Conservation (phyloP, 768 basidiomycete species). For the Xerocomellus dryophilus region DNA sequence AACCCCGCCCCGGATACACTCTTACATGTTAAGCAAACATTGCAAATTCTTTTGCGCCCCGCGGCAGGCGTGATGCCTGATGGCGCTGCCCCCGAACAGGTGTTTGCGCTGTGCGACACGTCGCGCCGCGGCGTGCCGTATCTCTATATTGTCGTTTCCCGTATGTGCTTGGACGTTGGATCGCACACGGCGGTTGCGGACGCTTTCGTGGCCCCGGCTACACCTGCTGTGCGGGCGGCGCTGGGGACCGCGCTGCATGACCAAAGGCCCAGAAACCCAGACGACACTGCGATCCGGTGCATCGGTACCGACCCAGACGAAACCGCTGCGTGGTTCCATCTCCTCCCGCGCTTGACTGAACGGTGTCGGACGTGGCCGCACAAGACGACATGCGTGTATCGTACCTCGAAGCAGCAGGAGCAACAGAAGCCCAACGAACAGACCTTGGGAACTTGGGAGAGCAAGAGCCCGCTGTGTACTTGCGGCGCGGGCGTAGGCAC, state of each 20-base stretch:
- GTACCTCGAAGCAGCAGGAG: slow-evolving; percentile 22
- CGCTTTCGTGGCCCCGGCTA: slow-evolving; percentile 42
- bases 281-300: slow-evolving; percentile 6
- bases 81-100: slow-evolving; percentile 2
- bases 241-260: neutral
- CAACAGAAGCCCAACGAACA: slow-evolving; percentile 8
- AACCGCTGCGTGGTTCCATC: slow-evolving; percentile 43
- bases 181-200: slow-evolving; percentile 46
- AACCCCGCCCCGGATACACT: slow-evolving; percentile 17
- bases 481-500: slow-evolving; percentile 18
- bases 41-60: slow-evolving; percentile 26
- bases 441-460: slow-evolving; percentile 33
- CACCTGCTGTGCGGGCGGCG: neutral
- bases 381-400: slow-evolving; percentile 36
- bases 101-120: slow-evolving; percentile 20
- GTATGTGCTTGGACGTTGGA: slow-evolving; percentile 43
- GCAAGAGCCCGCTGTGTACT: slow-evolving; percentile 7
- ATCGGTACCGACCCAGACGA: slow-evolving; percentile 17
- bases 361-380: slow-evolving; percentile 56
- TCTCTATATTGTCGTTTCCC: slow-evolving; percentile 45
- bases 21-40: slow-evolving; percentile 30
- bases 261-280: neutral
- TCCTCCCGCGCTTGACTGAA: slow-evolving; percentile 51
- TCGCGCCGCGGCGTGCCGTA: slow-evolving; percentile 15
- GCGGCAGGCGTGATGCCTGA: slow-evolving; percentile 6